These are phyloP conservation scores for Talaromyces piceae DNA, from an alignment of 2,329 filamentous ascomycete genomes.

Conservation along the genomic window DNA sequence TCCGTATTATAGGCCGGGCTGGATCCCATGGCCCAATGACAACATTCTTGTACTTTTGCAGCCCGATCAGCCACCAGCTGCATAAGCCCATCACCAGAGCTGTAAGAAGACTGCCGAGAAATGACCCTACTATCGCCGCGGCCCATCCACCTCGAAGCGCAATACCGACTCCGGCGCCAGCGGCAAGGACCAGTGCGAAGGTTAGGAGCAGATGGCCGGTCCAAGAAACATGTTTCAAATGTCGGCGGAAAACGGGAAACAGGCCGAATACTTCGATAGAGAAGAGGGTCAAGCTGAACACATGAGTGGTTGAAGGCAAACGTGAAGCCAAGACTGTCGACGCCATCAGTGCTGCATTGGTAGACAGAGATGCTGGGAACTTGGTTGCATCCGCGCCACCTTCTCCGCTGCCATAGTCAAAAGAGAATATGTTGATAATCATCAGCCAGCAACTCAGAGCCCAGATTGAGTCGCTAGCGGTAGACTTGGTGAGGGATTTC, in stretches of 20 bases:
- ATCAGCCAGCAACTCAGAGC: conserved; percentile 90
- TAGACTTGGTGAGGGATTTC: conserved; percentile 90
- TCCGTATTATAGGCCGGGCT: conserved; percentile 59
- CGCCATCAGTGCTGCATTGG: conserved; percentile 94
- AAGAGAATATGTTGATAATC: conserved; percentile 94
- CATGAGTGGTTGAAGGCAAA: conserved; percentile 81
- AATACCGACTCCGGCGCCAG: conserved; percentile 68
- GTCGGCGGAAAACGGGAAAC: conserved; percentile 93
- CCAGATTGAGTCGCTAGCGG: conserved; percentile 93
- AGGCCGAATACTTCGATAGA: conserved; percentile 95
- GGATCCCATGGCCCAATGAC: conserved; percentile 98
- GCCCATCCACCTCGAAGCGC: conserved; percentile 48
- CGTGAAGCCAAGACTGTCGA: conserved; percentile 88
- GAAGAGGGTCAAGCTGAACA: conserved; percentile 92
- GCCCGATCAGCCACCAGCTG: conserved; percentile 94
- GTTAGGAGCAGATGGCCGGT: conserved; percentile 72
- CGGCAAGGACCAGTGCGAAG: conserved; percentile 65
- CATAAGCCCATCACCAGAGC: conserved; percentile 81
- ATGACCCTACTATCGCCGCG: conserved; percentile 60
- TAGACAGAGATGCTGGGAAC: conserved; percentile 64
- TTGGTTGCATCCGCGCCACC: conserved; percentile 35
- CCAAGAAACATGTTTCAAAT: conserved; percentile 76
- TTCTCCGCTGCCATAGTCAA: conserved; percentile 73
- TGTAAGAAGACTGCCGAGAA: conserved; percentile 67
- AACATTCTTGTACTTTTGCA: conserved; percentile 99